Conservation (phyloP, 345 rosid genomes). For the Citrus reticulata region DNA sequence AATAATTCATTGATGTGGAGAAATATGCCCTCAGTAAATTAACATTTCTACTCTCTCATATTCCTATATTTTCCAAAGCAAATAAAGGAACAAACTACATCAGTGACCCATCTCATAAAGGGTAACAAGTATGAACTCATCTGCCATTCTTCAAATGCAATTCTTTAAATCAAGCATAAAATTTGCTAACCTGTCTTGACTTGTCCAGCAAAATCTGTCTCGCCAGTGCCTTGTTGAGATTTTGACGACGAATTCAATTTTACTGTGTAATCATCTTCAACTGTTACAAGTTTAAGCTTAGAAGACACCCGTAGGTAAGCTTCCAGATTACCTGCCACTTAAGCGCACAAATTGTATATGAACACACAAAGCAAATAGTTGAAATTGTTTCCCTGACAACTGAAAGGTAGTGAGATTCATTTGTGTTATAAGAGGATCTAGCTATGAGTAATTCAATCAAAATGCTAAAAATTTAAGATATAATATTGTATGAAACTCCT, state of each 20-base stretch:
- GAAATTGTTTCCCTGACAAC: background rate
- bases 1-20: background rate
- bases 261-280: slow-evolving; percentile 59
- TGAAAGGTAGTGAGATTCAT: background rate
- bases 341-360: background rate
- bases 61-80: background rate
- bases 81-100: background rate
- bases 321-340: slow-evolving; percentile 72
- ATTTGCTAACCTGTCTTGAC: slow-evolving; percentile 69
- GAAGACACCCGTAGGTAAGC: slow-evolving; percentile 60
- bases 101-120: background rate
- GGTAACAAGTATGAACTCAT: background rate
- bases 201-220: slow-evolving; percentile 54
- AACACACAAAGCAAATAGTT: background rate
- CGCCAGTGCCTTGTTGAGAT: slow-evolving; percentile 40
- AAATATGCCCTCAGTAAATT: background rate
- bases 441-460: background rate
- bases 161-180: slow-evolving; percentile 1
- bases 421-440: background rate
- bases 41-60: background rate
- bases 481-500: background rate
- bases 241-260: slow-evolving; percentile 30
- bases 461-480: background rate
- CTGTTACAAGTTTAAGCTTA: slow-evolving; percentile 72
- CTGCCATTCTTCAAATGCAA: background rate